Evolutionary conservation across 2,329 filamentous ascomycete genomes (phyloP), one percentile per base, ranked within the genome.

Genomic region (Cryphonectria japonica): DNA sequence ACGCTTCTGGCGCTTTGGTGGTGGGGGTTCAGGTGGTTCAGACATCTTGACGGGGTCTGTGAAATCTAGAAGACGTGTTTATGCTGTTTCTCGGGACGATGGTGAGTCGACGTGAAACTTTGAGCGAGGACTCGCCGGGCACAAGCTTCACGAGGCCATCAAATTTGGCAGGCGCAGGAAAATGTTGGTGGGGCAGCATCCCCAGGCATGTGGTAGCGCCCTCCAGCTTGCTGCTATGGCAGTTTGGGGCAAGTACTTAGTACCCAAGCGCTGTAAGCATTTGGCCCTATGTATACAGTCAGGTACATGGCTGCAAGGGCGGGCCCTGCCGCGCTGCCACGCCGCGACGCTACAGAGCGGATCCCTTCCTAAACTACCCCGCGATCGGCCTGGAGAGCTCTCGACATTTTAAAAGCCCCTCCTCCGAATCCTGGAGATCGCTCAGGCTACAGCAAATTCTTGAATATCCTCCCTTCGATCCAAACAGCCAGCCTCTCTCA

Each of bases 1-100:
- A 74, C 92, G 89, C 83, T 90, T 91, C 76, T 89, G 86, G 71
- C 85, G 85, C 79, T 92, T 93, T 26, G 63, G 57, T n/a, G 70
- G 59, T 11, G 63, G 63, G 2, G 26, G 13, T 14, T 34, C 3
- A 26, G 54, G 37, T 19, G 59, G 41, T 14, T 37, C 3, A 32
- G 54, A 37, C 29, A 63, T 73, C 2, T 61, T 69, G 63, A 37
- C 14, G 29, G 32, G 46, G 19, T 14, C 0, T 3, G 62, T 50
- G 41, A 41, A 13, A 32, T 46, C 26, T n/a, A 29, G 50, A n/a
- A 29, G 46, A 22, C 9, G 43, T 37, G 43, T 37, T 14, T 16
- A 3, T 29, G 8, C 16, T 64, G n/a, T 11, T 64, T 4, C 22
- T 43, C 14, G 39, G 19, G 37, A 9, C n/a, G n/a, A 46, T 16